phyloP scores from a whole-genome alignment of 495 filamentous ascomycete species.

The Hyaloscypha bicolor region DNA sequence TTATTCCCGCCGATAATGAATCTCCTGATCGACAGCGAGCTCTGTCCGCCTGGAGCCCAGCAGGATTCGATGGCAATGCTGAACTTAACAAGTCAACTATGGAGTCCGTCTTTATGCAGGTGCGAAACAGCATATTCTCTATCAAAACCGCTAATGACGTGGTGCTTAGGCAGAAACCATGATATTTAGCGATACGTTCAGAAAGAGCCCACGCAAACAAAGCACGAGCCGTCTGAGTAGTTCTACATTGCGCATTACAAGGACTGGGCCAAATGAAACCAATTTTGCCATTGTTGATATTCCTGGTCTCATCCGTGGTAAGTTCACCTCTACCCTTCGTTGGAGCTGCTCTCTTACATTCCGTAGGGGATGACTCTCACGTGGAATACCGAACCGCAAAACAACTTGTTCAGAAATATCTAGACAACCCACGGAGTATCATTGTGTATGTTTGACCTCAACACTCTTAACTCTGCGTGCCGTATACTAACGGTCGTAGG shows the following conservation, averaged over 20 bases:
- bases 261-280: slow-evolving; percentile 16
- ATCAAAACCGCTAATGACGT: neutral
- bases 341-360: neutral
- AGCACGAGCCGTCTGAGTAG: slow-evolving; percentile 2
- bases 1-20: slow-evolving; percentile 14
- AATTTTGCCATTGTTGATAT: slow-evolving; percentile 26
- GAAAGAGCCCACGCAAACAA: neutral
- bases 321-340: neutral
- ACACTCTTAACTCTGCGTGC: neutral
- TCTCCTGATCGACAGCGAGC: neutral
- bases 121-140: neutral
- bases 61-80: neutral
- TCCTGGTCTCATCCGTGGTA: slow-evolving; percentile 20
- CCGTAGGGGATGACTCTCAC: neutral
- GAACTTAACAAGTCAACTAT: slow-evolving; percentile 9
- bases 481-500: neutral
- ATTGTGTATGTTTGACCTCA: slow-evolving; percentile 6
- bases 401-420: slow-evolving; percentile 11
- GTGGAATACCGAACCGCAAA: slow-evolving; percentile 11
- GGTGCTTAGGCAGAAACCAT: slow-evolving; percentile 6
- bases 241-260: slow-evolving; percentile 13
- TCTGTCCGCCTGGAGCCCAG: slow-evolving; percentile 8
- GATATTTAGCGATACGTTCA: slow-evolving; percentile 7
- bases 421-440: slow-evolving; percentile 15
- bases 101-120: slow-evolving; percentile 12